Evolutionary conservation across 2,329 filamentous ascomycete species (phyloP), one percentile per base, ranked within the genome.

Genomic region (Ophiocordyceps unilateralis): DNA sequence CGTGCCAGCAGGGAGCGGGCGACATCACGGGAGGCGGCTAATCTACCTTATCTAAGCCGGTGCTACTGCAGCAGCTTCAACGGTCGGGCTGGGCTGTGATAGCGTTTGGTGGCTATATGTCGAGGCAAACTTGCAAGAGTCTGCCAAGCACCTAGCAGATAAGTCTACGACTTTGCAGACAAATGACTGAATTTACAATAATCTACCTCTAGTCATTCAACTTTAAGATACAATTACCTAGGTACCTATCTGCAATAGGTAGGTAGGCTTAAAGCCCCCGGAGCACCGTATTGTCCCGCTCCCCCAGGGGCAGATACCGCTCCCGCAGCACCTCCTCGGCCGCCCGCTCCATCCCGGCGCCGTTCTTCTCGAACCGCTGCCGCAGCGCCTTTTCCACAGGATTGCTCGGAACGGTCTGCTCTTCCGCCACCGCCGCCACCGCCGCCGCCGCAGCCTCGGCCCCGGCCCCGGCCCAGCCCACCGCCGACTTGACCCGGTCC

Each of bases 331-430:
- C 20, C 37, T 39, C 37, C 37, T 22, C 37, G 20, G 17, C 22
- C 22, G 22, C 22, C 22, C 37, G 11, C 37, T 22, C 37, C 37
- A 24, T 39, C 20, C 22, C 37, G 11, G 15, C 37, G 5, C 20
- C 37, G 6, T 20, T 23, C 22, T 62, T 65, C 55, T 68, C 61
- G 49, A 68, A 78, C 41, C 74, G 62, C 58, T 76, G 61, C 44
- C 65, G 59, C 46, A 71, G 58, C 10, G 71, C 72, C 55, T 58
- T 65, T 51, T 76, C 64, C 15, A 70, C 62, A 2, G 66, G 63
- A 20, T 11, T 20, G 4, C 10, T 19, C 32, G n/a, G 4, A 36
- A 7, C 32, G 10, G 17, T 19, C 32, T 10, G 32, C 32, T 36
- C 17, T 17, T 20, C 17, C 12, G 12, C 30, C 45, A 45, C 47